Evolutionary conservation across 805 yeast species (phyloP), one percentile per base, ranked within the genome.

Genomic region (Wickerhamia fluorescens): DNA sequence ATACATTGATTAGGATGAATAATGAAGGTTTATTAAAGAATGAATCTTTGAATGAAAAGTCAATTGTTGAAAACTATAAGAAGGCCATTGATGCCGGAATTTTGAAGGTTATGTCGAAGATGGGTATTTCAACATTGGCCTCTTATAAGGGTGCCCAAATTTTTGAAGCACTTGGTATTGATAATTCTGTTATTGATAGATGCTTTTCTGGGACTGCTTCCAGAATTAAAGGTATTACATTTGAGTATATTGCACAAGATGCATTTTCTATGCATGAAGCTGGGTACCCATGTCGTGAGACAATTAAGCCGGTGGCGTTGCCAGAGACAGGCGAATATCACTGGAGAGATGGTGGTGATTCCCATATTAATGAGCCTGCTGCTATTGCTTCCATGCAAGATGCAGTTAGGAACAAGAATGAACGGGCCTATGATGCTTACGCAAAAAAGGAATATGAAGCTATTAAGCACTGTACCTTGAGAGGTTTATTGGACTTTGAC

Each of bases 111-210:
- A 89, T 89, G 98, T 86, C 96, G 20, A 89, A 92, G 70, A 92
- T 89, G 97, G 98, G 98, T 69, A 92, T 89, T 46, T 88, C 97
- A 18, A 92, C 98, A 17, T 68, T 89, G 54, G 96, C 96, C 8
- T 85, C 96, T n/a, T 89, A 89, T 64, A 89, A 89, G 64, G 97
- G 97, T 59, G 98, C 98, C 16, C 98, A 89, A 66, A 92, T 89
- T 51, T 89, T 92, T 55, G 98, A 89, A 61, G 95, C 95, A 28
- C 67, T 89, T 37, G 98, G 98, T 58, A 78, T 89, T 37, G 96
- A 92, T 56, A 86, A 88, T 61, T 78, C 94, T 7, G 96, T 89
- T 28, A 83, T 89, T 42, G 96, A 89, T 67, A 70, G 87, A 45
- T 92, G 97, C 63, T 89, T 89, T 58, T 84, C 94, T 11, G 96